These are phyloP conservation scores for Chamaenerion angustifolium DNA, from an alignment of 345 rosid genomes.

Conservation along the genomic window DNA sequence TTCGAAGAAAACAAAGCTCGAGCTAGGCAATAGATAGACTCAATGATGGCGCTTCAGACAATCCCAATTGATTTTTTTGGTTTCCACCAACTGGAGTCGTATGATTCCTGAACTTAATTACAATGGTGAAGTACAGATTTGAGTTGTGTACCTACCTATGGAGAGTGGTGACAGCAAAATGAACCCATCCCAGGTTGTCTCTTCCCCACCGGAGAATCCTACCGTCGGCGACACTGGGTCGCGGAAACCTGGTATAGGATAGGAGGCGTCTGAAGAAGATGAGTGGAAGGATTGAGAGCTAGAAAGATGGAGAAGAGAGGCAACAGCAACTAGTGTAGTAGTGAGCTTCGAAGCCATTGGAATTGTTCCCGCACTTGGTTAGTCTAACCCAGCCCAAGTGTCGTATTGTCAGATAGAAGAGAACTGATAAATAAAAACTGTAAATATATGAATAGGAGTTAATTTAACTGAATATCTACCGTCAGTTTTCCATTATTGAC, in stretches of 20 bases:
- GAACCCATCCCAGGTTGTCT: constrained; percentile 30
- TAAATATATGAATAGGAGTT: too few species aligned
- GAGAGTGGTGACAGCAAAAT: constrained; percentile 43
- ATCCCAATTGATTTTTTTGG: too few species aligned
- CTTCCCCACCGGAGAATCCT: constrained; percentile 43
- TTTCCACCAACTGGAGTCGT: too few species aligned
- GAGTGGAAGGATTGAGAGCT: constrained; percentile 1
- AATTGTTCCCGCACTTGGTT: neutral
- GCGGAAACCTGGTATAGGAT: constrained; percentile 5
- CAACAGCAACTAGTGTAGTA: neutral
- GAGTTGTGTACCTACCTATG: constrained; percentile 20
- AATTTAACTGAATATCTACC: too few species aligned
- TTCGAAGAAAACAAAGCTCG: too few species aligned
- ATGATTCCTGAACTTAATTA: neutral
- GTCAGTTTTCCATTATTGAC: too few species aligned
- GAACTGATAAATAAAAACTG: neutral
- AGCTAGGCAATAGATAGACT: too few species aligned
- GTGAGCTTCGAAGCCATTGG: constrained; percentile 9
- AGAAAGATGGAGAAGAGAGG: constrained; percentile 4
- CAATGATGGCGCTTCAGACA: too few species aligned
- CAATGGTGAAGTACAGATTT: neutral
- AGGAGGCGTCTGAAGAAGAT: neutral
- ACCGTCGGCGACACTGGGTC: constrained; percentile 25
- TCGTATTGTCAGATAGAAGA: too few species aligned
- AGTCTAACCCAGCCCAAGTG: too few species aligned